phyloP scores from a whole-genome alignment of 2,329 filamentous ascomycete species.

The Aspergillus vadensis region DNA sequence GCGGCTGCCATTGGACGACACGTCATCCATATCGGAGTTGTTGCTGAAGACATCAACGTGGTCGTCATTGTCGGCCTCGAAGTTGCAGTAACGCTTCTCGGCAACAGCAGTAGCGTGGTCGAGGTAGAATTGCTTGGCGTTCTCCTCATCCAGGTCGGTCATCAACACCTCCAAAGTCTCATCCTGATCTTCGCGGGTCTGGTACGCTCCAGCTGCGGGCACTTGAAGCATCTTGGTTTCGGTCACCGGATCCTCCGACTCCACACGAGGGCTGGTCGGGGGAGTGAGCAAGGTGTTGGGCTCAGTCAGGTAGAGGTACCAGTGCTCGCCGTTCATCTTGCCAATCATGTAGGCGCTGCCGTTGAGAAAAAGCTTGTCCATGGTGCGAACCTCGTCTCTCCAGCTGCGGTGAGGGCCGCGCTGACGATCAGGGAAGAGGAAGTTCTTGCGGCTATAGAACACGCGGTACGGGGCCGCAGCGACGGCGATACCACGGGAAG shows the following conservation, averaged over 20 bases:
- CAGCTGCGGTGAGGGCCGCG: constrained; percentile 94
- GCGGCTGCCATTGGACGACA: constrained; percentile 52
- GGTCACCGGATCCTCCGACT: constrained; percentile 54
- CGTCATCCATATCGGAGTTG: constrained; percentile 63
- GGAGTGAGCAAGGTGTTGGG: constrained; percentile 79
- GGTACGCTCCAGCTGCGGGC: constrained; percentile 41
- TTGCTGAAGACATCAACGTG: constrained; percentile 76
- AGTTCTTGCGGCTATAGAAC: constrained; percentile 99
- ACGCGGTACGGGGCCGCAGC: constrained; percentile 90
- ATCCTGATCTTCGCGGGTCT: constrained; percentile 42
- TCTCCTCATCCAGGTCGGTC: constrained; percentile 68
- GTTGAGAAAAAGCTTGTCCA: constrained; percentile 87
- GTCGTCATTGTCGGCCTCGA: constrained; percentile 63
- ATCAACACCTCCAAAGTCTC: constrained; percentile 65
- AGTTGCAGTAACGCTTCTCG: constrained; percentile 74
- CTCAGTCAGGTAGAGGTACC: constrained; percentile 96
- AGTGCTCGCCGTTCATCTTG: constrained; percentile 99
- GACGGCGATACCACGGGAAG: constrained; percentile 66
- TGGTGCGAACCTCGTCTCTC: constrained; percentile 89
- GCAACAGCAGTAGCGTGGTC: constrained; percentile 88
- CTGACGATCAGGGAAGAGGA: constrained; percentile 92
- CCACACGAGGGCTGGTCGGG: constrained; percentile 68
- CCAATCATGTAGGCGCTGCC: constrained; percentile 99
- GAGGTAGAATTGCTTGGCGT: constrained; percentile 69
- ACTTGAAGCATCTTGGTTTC: constrained; percentile 62